Percentiles rank a stretch among this genome's conserved stretches.
phyloP scores from a whole-genome alignment of 2,329 filamentous ascomycete species.

The Ophiostoma pallidulum region DNA sequence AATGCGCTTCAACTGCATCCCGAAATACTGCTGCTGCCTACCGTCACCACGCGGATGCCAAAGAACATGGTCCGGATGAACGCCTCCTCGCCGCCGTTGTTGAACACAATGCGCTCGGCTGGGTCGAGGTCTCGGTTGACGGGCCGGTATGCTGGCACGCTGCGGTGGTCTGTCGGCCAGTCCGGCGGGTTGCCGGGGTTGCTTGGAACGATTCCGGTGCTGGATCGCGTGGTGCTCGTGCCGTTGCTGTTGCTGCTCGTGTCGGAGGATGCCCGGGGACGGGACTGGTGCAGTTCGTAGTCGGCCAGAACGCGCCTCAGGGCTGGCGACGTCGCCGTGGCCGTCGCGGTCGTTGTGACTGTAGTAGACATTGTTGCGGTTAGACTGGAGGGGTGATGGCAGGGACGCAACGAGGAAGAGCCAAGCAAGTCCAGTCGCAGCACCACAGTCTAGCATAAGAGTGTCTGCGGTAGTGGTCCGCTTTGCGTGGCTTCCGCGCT shows the following conservation, averaged over 20 bases:
- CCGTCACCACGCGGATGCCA: no score
- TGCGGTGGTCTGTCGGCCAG: conserved; percentile 18
- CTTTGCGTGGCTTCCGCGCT: no score
- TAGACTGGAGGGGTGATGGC: no score
- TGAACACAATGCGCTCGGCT: conserved; percentile 15
- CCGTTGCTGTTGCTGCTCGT: background rate
- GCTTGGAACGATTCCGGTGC: no score
- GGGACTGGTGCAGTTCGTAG: conserved; percentile 19
- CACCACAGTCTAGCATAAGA: no score
- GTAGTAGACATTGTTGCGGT: no score
- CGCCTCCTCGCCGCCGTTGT: conserved; percentile 13
- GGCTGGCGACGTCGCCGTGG: background rate
- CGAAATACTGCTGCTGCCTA: no score
- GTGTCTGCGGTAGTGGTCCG: no score
- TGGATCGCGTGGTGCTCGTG: background rate
- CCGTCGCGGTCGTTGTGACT: conserved; percentile 12
- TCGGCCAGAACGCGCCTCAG: conserved; percentile 19
- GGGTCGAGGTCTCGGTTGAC: conserved; percentile 17
- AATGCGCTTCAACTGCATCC: no score
- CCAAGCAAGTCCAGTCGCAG: no score
- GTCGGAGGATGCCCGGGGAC: background rate
- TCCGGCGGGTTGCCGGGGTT: conserved; percentile 14
- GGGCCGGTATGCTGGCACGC: conserved; percentile 20
- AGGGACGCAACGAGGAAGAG: no score
- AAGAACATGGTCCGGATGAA: conserved; percentile 21